These are phyloP conservation scores for Dryadomyces quercivorus DNA, from an alignment of 2,329 filamentous ascomycete species.

Conservation along the genomic window DNA sequence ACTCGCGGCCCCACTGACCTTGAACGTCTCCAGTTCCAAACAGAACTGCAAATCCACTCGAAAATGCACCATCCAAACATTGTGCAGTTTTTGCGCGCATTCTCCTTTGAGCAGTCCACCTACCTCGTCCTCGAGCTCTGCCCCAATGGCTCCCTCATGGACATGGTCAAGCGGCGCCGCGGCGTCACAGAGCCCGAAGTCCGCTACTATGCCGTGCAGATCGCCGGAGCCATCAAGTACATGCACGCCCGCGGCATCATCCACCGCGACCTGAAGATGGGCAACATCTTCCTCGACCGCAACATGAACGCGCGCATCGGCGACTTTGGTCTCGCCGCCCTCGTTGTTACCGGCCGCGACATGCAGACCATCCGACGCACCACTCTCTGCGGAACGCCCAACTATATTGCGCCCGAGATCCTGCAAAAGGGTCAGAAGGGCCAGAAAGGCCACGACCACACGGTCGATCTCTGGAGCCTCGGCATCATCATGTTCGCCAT, in stretches of 20 bases:
- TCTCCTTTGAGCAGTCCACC: conserved; percentile 77
- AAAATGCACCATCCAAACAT: conserved; percentile 96
- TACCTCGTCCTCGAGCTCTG: conserved; percentile 93
- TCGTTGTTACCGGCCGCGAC: conserved; percentile 84
- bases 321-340: conserved; percentile 87
- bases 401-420: conserved; percentile 96
- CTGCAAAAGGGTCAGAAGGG: conserved; percentile 87
- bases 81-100: conserved; percentile 88
- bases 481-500: conserved; percentile 98
- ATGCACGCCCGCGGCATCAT: conserved; percentile 94
- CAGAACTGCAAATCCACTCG: conserved; percentile 92
- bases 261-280: conserved; percentile 94
- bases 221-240: conserved; percentile 95
- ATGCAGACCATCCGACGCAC: conserved; percentile 74
- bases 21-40: conserved; percentile 43
- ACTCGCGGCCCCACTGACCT: too few relatives aligned
- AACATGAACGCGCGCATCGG: conserved; percentile 98
- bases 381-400: conserved; percentile 92
- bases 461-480: conserved; percentile 96
- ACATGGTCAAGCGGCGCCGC: conserved; percentile 89
- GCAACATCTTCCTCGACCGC: conserved; percentile 88
- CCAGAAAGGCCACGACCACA: conserved; percentile 90
- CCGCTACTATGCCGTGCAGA: conserved; percentile 84
- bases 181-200: conserved; percentile 90
- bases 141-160: conserved; percentile 91